Evolutionary conservation across 2,329 filamentous ascomycete species (phyloP).

Genomic region (Aspergillus quadrilineatus): DNA sequence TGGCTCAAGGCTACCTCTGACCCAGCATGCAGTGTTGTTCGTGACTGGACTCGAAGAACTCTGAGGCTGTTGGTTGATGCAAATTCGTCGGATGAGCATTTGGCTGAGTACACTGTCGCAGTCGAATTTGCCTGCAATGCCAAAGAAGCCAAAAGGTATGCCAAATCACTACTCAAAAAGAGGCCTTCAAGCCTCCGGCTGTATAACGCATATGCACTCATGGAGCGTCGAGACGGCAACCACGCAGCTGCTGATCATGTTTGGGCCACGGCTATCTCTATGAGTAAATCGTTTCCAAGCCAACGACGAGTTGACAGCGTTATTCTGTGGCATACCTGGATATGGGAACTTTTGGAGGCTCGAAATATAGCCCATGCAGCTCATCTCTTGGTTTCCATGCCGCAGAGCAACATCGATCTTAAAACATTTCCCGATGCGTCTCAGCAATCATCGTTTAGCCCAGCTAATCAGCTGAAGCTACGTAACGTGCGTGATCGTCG

Average conservation of each 20-base stretch:
- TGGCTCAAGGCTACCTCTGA: constrained; percentile 30
- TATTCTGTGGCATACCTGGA: constrained; percentile 61
- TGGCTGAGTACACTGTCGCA: constrained; percentile 71
- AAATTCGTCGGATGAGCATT: constrained; percentile 45
- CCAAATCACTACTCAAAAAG: constrained; percentile 71
- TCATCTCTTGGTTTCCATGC: constrained; percentile 42
- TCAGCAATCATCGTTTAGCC: constrained; percentile 23
- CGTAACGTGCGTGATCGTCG: constrained; percentile 36
- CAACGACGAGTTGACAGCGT: constrained; percentile 39
- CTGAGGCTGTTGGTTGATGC: constrained; percentile 58
- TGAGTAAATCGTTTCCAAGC: constrained; percentile 47
- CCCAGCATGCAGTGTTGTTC: constrained; percentile 38
- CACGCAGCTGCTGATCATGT: constrained; percentile 61
- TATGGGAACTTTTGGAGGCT: constrained; percentile 64
- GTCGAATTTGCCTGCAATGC: constrained; percentile 61
- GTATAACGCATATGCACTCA: constrained; percentile 76
- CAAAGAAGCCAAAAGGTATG: constrained; percentile 62
- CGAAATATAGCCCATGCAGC: constrained; percentile 39
- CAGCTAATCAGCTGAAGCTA: constrained; percentile 39
- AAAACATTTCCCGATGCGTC: constrained; percentile 21
- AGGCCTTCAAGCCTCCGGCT: constrained; percentile 63
- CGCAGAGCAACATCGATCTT: constrained; percentile 37
- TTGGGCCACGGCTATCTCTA: constrained; percentile 64
- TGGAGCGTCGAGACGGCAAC: constrained; percentile 64
- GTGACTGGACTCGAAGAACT: constrained; percentile 51